Evolutionary conservation across 1,139 yeast genomes (phyloP), one percentile per base, ranked within the genome.

Genomic region (Maudiozyma humilis): DNA sequence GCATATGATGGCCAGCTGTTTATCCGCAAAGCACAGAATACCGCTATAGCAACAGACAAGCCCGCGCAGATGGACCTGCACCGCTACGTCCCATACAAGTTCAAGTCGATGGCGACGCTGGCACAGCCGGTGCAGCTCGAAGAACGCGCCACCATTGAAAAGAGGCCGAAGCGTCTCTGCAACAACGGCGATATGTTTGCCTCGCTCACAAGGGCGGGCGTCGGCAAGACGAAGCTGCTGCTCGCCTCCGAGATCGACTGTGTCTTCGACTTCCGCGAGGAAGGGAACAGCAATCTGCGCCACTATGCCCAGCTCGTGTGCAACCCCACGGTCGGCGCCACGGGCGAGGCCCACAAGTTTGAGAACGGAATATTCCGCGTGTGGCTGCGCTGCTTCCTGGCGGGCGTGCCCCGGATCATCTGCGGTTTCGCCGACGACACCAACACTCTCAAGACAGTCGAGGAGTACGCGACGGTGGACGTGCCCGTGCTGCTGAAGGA

Each of bases 201-300:
- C 36, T 74, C 86, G 1, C 82, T 88, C 20, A 91, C 88, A 6
- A 73, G 77, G 50, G 82, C 96, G 0, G 94, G 96, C 1, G 78
- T 88, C 12, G 96, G 96, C 3, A 73, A 73, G 43, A 73, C 78
- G 23, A 77, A 75, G 53, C 65, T 88, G 38, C 61, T 85, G 2
- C 65, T 89, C 39, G 96, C 91, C 1, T 96, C 96, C 1, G 97
- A 91, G 63, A 85, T 89, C 15, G 97, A 89, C 63, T 82, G 96
- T 60, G 80, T 82, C 10, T 82, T 80, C 73, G 96, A 88, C 64
- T 86, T 79, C 56, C 71, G 79, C 49, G 89, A 91, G 12, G 75
- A 67, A 2, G 65, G 66, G 14, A 53, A 51, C 19, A 72, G 70
- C 41, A 75, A 80, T 16, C 67, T 86, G 39, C 64, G 73, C 7